Percentiles rank a stretch among this genome's conserved stretches.
These are phyloP conservation scores for Boletus sensibilis DNA, from an alignment of 768 basidiomycete genomes.

Conservation along the genomic window DNA sequence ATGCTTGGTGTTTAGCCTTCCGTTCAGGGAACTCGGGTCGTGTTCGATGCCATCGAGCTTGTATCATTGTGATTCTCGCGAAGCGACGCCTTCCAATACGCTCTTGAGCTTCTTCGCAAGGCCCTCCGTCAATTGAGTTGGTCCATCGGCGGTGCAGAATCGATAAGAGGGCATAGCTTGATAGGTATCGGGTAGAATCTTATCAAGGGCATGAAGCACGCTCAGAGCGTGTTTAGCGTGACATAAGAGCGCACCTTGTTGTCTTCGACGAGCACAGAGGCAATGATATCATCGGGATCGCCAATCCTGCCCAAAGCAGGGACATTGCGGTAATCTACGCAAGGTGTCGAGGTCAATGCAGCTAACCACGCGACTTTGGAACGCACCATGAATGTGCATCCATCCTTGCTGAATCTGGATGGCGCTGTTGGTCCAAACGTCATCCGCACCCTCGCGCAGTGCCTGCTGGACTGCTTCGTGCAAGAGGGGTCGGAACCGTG, in stretches of 20 bases:
- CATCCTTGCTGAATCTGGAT: conserved; percentile 70
- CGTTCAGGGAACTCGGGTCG: background rate
- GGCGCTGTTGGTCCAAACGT: conserved; percentile 63
- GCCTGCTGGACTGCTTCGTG: conserved; percentile 58
- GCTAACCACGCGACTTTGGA: background rate
- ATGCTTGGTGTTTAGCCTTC: background rate
- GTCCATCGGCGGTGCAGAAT: conserved; percentile 72
- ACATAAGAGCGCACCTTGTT: conserved; percentile 48
- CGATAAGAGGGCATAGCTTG: conserved; percentile 84
- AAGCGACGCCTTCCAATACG: conserved; percentile 36
- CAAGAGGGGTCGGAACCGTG: conserved; percentile 55
- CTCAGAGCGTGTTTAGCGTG: background rate
- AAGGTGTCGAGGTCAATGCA: background rate
- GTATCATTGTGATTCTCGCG: conserved; percentile 29
- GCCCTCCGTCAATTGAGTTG: conserved; percentile 66
- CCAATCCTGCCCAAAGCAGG: conserved; percentile 75
- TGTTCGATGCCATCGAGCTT: no score
- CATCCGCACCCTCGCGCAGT: conserved; percentile 58
- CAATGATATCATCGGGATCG: conserved; percentile 83
- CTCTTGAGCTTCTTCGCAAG: conserved; percentile 49
- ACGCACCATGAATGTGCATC: conserved; percentile 76
- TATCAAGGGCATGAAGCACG: background rate
- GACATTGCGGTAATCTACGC: conserved; percentile 66
- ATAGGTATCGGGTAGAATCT: conserved; percentile 74
- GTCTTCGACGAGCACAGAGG: conserved; percentile 66